These are phyloP conservation scores for Backusella luteola DNA, from an alignment of 192 early-diverging fungal genomes.

Conservation along the genomic window DNA sequence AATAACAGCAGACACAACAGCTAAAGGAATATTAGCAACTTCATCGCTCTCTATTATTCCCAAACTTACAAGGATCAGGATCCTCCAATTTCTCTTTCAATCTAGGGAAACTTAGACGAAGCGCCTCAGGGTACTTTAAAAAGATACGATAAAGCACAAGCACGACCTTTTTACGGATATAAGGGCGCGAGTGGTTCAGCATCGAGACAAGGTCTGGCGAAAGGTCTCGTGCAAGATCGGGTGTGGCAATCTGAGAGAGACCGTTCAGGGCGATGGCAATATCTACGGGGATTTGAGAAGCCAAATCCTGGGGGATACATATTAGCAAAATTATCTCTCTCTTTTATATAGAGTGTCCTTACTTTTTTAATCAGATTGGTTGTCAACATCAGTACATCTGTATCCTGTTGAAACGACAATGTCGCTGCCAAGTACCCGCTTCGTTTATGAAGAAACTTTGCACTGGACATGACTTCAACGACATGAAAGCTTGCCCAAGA, in stretches of 20 bases:
- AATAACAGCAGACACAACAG: conserved; percentile 90
- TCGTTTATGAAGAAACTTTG: conserved; percentile 82
- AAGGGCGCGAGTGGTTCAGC: conserved; percentile 90
- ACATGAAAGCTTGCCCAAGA: conserved; percentile 96
- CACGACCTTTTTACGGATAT: conserved; percentile 90
- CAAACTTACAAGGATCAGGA: conserved; percentile 75
- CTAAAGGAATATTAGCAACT: conserved; percentile 32
- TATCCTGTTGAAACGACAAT: conserved; percentile 87
- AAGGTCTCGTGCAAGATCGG: conserved; percentile 87
- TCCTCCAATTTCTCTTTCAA: conserved; percentile 90
- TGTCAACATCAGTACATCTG: conserved; percentile 94
- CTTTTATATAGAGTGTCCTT: neutral
- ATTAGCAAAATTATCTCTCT: too few species aligned
- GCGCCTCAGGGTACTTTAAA: conserved; percentile 86
- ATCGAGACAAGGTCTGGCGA: conserved; percentile 82
- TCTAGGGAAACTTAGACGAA: conserved; percentile 75
- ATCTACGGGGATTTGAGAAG: conserved; percentile 80
- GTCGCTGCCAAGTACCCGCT: conserved; percentile 91
- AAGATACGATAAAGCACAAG: conserved; percentile 88
- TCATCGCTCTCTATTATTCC: neutral
- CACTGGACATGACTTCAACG: conserved; percentile 94
- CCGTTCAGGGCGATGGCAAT: conserved; percentile 90
- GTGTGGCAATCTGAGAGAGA: conserved; percentile 88
- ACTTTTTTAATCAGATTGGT: conserved; percentile 98
- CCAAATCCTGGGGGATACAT: conserved; percentile 58